Evolutionary conservation across 2,329 filamentous ascomycete genomes (phyloP).

Genomic region (Ilyonectria mors-panacis): DNA sequence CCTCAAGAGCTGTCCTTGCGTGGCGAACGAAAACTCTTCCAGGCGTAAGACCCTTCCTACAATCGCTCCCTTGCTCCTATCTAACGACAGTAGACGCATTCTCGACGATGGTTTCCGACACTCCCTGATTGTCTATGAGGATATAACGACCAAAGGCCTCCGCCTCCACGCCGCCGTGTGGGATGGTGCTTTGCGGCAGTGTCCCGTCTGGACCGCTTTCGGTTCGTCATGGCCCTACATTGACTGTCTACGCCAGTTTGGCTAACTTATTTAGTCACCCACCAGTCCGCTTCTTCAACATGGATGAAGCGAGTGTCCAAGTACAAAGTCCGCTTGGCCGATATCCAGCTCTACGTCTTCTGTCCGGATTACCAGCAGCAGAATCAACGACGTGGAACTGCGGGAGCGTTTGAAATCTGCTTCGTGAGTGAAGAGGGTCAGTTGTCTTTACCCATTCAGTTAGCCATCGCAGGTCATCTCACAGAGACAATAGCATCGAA

Average conservation of each 20-base stretch:
- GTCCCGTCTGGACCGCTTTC: constrained; percentile 77
- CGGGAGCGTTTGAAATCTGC: constrained; percentile 66
- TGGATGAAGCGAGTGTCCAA: constrained; percentile 67
- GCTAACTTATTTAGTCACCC: constrained; percentile 61
- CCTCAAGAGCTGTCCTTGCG: constrained; percentile 63
- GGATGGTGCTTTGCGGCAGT: constrained; percentile 67
- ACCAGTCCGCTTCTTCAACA: constrained; percentile 61
- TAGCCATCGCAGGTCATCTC: constrained; percentile 22
- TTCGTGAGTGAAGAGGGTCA: constrained; percentile 62
- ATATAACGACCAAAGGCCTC: constrained; percentile 62
- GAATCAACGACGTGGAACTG: constrained; percentile 64
- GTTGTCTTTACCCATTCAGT: constrained; percentile 18
- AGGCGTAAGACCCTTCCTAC: constrained; percentile 62
- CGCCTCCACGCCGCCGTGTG: constrained; percentile 71
- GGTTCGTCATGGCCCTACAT: constrained; percentile 55
- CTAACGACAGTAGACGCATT: constrained; percentile 64
- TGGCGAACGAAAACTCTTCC: constrained; percentile 68
- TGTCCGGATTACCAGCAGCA: constrained; percentile 68
- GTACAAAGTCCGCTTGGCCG: constrained; percentile 65
- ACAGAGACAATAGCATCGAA: constrained; percentile 40
- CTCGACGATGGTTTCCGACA: constrained; percentile 69
- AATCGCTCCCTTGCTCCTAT: too few relatives aligned
- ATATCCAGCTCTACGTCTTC: constrained; percentile 73
- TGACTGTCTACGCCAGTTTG: background rate
- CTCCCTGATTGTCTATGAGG: constrained; percentile 68